phyloP scores from a whole-genome alignment of 805 yeast species.

The Cyberlindnera maclurae region DNA sequence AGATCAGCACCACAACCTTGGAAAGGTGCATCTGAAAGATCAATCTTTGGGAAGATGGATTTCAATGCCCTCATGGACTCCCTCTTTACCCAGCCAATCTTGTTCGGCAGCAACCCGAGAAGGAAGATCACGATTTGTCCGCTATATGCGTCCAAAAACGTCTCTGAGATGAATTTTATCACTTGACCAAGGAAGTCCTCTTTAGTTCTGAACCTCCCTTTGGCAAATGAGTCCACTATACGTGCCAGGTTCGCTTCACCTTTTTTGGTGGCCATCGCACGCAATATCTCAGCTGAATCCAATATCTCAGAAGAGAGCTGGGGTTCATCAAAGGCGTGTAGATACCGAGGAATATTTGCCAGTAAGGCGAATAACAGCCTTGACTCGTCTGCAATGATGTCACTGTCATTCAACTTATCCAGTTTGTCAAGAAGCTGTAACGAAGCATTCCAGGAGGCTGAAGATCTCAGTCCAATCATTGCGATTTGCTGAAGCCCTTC shows the following conservation, averaged over 20 bases:
- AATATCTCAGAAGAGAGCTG: conserved; percentile 43
- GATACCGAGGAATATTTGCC: conserved; percentile 75
- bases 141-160: conserved; percentile 67
- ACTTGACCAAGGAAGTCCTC: conserved; percentile 83
- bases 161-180: conserved; percentile 56
- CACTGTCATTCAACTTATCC: conserved; percentile 59
- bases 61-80: conserved; percentile 76
- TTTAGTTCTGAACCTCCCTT: conserved; percentile 79
- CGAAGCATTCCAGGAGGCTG: conserved; percentile 73
- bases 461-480: conserved; percentile 76
- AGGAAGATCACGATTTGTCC: conserved; percentile 70
- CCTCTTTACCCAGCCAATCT: conserved; percentile 65
- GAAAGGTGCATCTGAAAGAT: conserved; percentile 71
- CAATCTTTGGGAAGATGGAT: conserved; percentile 68
- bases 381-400: conserved; percentile 65
- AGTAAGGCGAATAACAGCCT: conserved; percentile 67
- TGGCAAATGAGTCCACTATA: conserved; percentile 68
- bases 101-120: conserved; percentile 74
- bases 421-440: conserved; percentile 67
- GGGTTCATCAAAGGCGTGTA: conserved; percentile 66
- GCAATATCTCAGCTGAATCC: conserved; percentile 48
- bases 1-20: conserved; percentile 91
- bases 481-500: conserved; percentile 80
- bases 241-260: conserved; percentile 56
- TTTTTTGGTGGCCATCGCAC: conserved; percentile 51